Evolutionary conservation across 495 filamentous ascomycete species (phyloP).

Genomic region (Haplographium delicatum): DNA sequence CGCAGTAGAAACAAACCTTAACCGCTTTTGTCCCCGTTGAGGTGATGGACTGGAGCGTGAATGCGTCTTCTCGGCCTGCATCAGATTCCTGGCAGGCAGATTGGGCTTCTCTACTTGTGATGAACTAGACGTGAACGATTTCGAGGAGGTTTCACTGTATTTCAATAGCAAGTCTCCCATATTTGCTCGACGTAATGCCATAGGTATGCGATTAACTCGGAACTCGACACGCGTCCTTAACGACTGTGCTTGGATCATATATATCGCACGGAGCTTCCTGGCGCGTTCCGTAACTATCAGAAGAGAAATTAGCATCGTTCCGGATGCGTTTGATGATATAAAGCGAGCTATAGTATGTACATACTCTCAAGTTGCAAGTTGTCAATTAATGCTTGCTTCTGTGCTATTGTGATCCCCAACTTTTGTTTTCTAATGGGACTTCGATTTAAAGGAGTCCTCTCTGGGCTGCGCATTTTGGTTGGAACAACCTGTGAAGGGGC

Average conservation of each 20-base stretch:
- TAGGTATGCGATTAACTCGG: slow-evolving; percentile 88
- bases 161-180: slow-evolving; percentile 66
- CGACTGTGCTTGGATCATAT: slow-evolving; percentile 78
- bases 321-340: neutral
- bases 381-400: slow-evolving; percentile 87
- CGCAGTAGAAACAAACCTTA: slow-evolving; percentile 45
- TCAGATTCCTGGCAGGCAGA: slow-evolving; percentile 18
- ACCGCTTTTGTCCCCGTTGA: slow-evolving; percentile 47
- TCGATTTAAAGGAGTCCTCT: slow-evolving; percentile 33
- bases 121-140: slow-evolving; percentile 17
- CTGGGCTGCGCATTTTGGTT: slow-evolving; percentile 34
- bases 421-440: slow-evolving; percentile 57
- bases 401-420: slow-evolving; percentile 62
- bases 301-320: slow-evolving; percentile 8
- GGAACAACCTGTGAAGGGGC: slow-evolving; percentile 33
- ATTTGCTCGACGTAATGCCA: slow-evolving; percentile 67
- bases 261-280: slow-evolving; percentile 85
- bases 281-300: slow-evolving; percentile 80
- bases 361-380: slow-evolving; percentile 90
- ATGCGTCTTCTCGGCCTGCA: slow-evolving; percentile 13
- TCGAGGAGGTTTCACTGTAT: slow-evolving; percentile 30
- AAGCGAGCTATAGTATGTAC: slow-evolving; percentile 24
- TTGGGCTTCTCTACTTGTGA: slow-evolving; percentile 15
- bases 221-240: slow-evolving; percentile 85
- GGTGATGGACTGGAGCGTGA: slow-evolving; percentile 26